Conservation (phyloP, 2,329 filamentous ascomycete genomes). For the Colletotrichum sp. region DNA sequence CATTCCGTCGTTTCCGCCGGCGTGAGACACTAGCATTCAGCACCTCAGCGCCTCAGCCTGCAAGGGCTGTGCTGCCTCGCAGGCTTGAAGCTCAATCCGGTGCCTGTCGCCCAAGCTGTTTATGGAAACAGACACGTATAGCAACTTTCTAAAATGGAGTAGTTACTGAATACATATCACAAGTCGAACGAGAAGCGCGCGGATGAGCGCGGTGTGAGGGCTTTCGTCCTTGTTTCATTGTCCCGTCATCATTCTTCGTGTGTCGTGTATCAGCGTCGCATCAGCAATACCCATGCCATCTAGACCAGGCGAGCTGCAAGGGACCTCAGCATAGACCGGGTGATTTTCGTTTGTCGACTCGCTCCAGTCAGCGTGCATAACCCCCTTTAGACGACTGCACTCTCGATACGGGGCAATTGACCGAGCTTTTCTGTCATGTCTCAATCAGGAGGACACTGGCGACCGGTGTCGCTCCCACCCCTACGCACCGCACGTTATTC, state of each 20-base stretch:
- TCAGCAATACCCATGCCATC: not conserved
- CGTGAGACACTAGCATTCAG: not conserved
- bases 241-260: not conserved
- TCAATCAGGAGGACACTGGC: not conserved
- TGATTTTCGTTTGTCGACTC: not conserved
- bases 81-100: not conserved
- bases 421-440: not conserved
- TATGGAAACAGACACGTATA: not conserved
- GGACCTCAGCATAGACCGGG: not conserved
- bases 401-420: not conserved
- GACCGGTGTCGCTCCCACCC: not conserved
- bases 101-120: not conserved
- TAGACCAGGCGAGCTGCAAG: not conserved
- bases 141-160: not conserved
- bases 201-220: not conserved
- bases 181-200: not conserved
- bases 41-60: not conserved
- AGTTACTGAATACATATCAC: not conserved
- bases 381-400: not conserved
- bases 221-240: not conserved
- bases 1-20: not conserved
- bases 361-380: not conserved
- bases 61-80: not conserved
- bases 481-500: not conserved
- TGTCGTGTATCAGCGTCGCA: not conserved